Evolutionary conservation across 345 rosid genomes (phyloP).

Genomic region (Melaleuca quinquenervia): DNA sequence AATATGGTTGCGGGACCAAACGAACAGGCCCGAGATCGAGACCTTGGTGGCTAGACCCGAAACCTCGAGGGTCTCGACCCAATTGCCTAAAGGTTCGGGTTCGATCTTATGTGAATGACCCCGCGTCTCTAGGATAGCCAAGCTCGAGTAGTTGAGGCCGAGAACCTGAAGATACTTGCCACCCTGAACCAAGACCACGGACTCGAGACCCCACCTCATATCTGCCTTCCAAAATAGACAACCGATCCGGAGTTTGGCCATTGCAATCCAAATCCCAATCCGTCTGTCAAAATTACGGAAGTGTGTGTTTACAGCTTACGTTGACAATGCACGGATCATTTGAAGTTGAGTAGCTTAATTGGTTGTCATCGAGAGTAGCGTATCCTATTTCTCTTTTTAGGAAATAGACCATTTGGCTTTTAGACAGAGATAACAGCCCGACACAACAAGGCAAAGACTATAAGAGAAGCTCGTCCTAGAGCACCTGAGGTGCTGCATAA

Average conservation of each 20-base stretch:
- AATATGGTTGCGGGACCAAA: not conserved
- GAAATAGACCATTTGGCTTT: not conserved
- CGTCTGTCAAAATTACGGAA: not conserved
- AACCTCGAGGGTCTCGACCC: not conserved
- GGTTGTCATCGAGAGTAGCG: not conserved
- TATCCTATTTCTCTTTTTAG: not conserved
- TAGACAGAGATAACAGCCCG: not conserved
- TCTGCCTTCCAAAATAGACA: not conserved
- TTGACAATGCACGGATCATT: not conserved
- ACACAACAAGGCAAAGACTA: not conserved
- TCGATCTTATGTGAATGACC: no score
- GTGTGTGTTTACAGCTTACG: not conserved
- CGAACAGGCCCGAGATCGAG: no score
- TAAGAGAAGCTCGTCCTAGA: not conserved
- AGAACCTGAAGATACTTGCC: not conserved
- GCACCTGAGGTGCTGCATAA: not conserved
- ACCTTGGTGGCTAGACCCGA: not conserved
- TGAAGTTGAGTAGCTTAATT: not conserved
- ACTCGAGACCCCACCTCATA: not conserved
- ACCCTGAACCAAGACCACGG: not conserved
- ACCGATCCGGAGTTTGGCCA: not conserved
- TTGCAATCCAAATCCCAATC: not conserved
- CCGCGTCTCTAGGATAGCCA: no score
- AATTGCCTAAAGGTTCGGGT: not conserved
- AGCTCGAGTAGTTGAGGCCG: not conserved